Conservation (phyloP, 2,329 filamentous ascomycete genomes). For the Aspergillus pseudoviridinutans region DNA sequence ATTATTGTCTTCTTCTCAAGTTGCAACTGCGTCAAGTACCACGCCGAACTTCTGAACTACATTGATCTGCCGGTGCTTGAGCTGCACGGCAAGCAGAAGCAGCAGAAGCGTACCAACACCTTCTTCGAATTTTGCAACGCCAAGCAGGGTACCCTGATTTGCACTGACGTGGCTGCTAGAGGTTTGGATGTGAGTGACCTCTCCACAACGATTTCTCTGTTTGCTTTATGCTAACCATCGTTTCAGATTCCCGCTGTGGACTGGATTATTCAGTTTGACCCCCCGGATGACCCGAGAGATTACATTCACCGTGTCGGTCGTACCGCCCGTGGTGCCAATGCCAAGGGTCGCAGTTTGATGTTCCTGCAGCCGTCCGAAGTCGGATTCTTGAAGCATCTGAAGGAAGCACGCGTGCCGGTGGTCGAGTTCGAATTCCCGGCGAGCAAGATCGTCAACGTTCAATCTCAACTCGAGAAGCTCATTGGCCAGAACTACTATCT, state of each 20-base stretch:
- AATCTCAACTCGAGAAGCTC: constrained; percentile 88
- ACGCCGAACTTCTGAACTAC: constrained; percentile 92
- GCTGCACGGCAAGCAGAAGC: constrained; percentile 93
- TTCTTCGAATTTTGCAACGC: constrained; percentile 96
- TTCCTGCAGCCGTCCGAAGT: constrained; percentile 91
- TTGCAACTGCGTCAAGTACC: constrained; percentile 93
- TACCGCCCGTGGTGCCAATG: constrained; percentile 79
- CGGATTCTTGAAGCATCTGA: constrained; percentile 86
- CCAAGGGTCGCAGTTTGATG: constrained; percentile 83
- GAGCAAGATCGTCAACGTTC: constrained; percentile 86
- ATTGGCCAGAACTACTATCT: constrained; percentile 96
- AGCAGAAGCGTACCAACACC: constrained; percentile 97
- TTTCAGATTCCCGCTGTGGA: constrained; percentile 81
- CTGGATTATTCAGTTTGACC: constrained; percentile 95
- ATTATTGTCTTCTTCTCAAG: constrained; percentile 95
- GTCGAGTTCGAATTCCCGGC: constrained; percentile 94
- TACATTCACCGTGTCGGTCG: constrained; percentile 96
- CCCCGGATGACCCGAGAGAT: constrained; percentile 82
- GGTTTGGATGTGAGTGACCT: constrained; percentile 69
- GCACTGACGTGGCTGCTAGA: constrained; percentile 92
- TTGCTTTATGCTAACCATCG: constrained; percentile 15
- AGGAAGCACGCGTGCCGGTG: constrained; percentile 85
- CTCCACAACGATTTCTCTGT: not conserved
- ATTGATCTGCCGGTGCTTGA: constrained; percentile 88
- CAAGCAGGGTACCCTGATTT: constrained; percentile 81